Percentiles rank a stretch among this genome's conserved stretches.
Evolutionary conservation across 225 moss, liverwort and hornwort species (phyloP).

Genomic region (Ulota crispa): DNA sequence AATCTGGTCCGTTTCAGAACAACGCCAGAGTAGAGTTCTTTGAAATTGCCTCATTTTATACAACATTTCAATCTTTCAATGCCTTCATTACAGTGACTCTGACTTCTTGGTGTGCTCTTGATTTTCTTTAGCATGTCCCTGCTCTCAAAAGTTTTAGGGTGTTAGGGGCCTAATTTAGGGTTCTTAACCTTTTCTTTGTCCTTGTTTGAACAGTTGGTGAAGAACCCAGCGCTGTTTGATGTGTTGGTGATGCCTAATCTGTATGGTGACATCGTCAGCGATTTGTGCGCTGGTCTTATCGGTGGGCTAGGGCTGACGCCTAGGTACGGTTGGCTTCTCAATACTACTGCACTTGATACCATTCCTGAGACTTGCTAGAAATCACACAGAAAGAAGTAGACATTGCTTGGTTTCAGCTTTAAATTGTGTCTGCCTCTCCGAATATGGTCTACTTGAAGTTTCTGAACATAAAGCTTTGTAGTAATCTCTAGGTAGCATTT

Average conservation of each 20-base stretch:
- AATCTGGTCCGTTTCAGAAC: not conserved
- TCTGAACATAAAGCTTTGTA: not conserved
- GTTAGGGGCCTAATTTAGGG: not conserved
- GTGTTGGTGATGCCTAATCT: conserved; percentile 97
- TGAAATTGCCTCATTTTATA: not conserved
- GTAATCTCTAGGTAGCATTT: not conserved
- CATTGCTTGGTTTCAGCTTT: not conserved
- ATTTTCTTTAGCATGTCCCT: not conserved
- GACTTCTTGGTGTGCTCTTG: not conserved
- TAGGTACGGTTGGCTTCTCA: conserved; percentile 51
- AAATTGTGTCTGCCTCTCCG: not conserved
- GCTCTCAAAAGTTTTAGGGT: not conserved
- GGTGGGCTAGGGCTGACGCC: conserved; percentile 94
- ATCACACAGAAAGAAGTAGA: not conserved
- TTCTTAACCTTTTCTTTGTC: not conserved
- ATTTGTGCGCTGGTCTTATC: conserved; percentile 95
- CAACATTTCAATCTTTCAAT: not conserved
- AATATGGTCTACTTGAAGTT: not conserved
- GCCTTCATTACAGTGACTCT: not conserved
- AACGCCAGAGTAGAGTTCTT: not conserved
- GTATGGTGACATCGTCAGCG: conserved; percentile 96
- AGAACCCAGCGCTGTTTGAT: conserved; percentile 93
- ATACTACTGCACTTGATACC: not conserved
- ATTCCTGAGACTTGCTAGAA: not conserved
- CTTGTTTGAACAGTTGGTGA: conserved; percentile 73